Base-by-base conservation (phyloP, 2,329 filamentous ascomycete genomes). In the Keithomyces neogunnii region DNA sequence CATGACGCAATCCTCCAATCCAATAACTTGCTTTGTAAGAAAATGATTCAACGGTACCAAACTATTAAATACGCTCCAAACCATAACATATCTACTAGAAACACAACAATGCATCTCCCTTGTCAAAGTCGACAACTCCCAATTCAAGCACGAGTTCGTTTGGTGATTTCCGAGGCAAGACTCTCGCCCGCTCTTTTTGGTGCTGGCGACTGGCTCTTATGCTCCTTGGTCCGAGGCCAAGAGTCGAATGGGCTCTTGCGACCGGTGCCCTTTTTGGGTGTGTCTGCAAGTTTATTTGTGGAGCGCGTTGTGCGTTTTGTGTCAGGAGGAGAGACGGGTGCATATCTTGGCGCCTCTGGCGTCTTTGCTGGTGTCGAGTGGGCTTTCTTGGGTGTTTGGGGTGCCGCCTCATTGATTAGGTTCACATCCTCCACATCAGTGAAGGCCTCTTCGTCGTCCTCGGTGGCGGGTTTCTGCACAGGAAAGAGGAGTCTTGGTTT, bases 401-500 rank as follows among this genome's bases (percentile, higher is more conserved):
- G 63, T 7, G 56, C 55, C 26, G 57, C 55, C 28, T 58, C 53
- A 10, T 59, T 64, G 19, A 35, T 31, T 50, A 51, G 36, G 56
- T 74, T 72, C 42, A 62, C 66, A 38, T 69, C 81, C 58, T 84
- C 80, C 42, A 82, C 73, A 59, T 84, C 76, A 36, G 81, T 81
- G 52, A 69, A 65, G 5, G 78, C 78, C 61, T 87, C 82, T 49
- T 83, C 81, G 49, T 82, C 76, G 48, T 82, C 66, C 31, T 70
- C 63, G 51, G 70, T 68, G 59, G 62, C 67, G 59, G 63, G 71
- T 57, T 74, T 74, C 55, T 71, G 72, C 40, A 70, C 67, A 3
- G 82, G 80, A 69, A 89, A 91, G 6, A 91, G 76, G 7, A 89
- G 77, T 35, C 85, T 81, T 11, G 86, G 86, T 67, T 86, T 85